Evolutionary conservation across 2,329 filamentous ascomycete genomes (phyloP), one percentile per base, ranked within the genome.

Genomic region (Ciborinia camelliae): DNA sequence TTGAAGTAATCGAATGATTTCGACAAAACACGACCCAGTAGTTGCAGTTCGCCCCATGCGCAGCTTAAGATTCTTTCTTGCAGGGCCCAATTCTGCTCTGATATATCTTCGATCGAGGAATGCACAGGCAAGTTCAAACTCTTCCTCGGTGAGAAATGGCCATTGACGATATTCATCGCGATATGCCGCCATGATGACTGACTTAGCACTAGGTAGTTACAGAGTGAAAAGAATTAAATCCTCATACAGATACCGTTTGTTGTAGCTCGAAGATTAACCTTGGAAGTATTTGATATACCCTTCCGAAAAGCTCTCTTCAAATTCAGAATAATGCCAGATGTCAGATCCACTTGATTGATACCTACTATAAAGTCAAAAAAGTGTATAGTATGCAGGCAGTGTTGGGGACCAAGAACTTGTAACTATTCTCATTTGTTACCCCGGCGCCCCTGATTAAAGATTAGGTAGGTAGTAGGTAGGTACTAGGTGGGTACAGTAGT

Each of bases 81-180:
- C 71, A 8, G 80, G 79, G 2, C 85, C 87, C 3, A 87, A 78
- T 41, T 78, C 85, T 62, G 82, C 85, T 73, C 80, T 82, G 65
- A 82, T 80, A 74, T 88, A 89, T 67, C 75, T 80, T 45, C 81
- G 79, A 68, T 88, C 86, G 28, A 89, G 79, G 63, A 83, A 79
- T 70, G 88, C 84, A 75, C 89, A 91, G 63, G 82, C 84, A 72
- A 86, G 81, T 62, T 83, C 77, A 68, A 91, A 91, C 72, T 91
- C 88, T 48, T 85, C 81, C 14, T 77, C 72, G 14, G 77, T 82
- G 35, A 91, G 80, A 65, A 82, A 84, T 8, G 89, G 89, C 72
- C 88, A 91, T 59, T 80, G 71, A 23, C 67, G 66, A 65, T 73
- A 75, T n/a, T 74, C 70, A 48, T 77, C 65, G 75, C 70, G 71